These are phyloP conservation scores for Rugosomyces carneus DNA, from an alignment of 1,284 basidiomycete species.

Conservation along the genomic window DNA sequence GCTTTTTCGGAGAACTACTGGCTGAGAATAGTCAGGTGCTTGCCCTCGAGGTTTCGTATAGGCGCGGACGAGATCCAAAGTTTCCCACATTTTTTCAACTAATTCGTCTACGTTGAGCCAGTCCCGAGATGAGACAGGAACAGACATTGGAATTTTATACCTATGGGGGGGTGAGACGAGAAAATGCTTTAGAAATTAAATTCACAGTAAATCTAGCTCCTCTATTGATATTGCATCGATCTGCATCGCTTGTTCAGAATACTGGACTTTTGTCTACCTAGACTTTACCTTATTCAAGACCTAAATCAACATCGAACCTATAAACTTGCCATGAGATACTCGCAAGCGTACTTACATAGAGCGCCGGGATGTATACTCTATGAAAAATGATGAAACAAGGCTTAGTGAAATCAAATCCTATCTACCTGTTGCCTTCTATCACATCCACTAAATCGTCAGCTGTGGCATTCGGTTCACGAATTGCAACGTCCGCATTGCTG, in stretches of 20 bases:
- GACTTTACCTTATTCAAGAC: conserved; percentile 67
- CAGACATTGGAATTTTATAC: conserved; percentile 91
- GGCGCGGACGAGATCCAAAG: conserved; percentile 84
- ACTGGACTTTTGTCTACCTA: conserved; percentile 10
- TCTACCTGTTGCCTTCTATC: conserved; percentile 83
- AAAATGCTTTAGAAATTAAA: conserved; percentile 1
- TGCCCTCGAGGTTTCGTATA: conserved; percentile 95
- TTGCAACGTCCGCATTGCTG: conserved; percentile 89
- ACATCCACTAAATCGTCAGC: conserved; percentile 98
- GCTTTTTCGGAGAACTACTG: conserved; percentile 75
- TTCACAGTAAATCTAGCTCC: conserved; percentile 90
- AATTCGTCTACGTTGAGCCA: conserved; percentile 99
- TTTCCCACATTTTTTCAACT: conserved; percentile 86
- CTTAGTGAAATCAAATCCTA: background rate
- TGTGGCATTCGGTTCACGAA: conserved; percentile 90
- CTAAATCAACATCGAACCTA: conserved; percentile 27
- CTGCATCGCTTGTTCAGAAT: conserved; percentile 38
- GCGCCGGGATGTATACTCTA: conserved; percentile 90
- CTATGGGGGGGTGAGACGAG: conserved; percentile 26
- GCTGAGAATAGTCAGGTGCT: conserved; percentile 81
- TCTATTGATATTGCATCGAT: conserved; percentile 99
- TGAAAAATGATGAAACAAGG: conserved; percentile 8
- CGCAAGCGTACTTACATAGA: conserved; percentile 59
- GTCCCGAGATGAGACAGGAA: conserved; percentile 88
- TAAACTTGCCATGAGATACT: background rate